Evolutionary conservation across 805 yeast species (phyloP), one percentile per base, ranked within the genome.

Genomic region (Monosporozyma yasuniensis): DNA sequence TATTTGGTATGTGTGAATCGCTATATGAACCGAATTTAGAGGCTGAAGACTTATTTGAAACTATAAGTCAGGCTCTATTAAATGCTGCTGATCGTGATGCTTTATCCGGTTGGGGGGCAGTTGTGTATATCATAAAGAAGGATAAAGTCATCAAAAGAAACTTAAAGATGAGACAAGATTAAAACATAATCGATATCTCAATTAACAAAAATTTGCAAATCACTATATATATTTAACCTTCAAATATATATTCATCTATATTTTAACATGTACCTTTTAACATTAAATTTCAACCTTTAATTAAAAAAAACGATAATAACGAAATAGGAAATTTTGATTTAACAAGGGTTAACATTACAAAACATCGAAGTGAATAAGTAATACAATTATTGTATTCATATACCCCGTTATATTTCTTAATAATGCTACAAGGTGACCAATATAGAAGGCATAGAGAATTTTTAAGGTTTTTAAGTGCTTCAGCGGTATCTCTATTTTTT

Each of bases 21-120:
- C 75, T 93, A 52, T 95, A 89, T 70, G 98, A 93, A 70, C 97
- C 98, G 41, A 74, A 86, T 62, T 74, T 95, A 59, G 97, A 81
- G 66, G 89, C 98, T 5, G 98, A 93, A 58, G 96, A 93, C 68
- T 74, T 93, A 58, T 93, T 93, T 64, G 98, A 93, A 69, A 91
- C 98, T 39, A 85, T 89, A 57, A 82, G 95, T 58, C 99, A 93
- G 70, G 91, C 97, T 1, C 73, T 93, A 52, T 73, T 93, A 73
- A 88, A 86, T 66, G 98, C 96, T 18, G 95, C 86, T 35, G 99
- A 93, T 69, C 85, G 99, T 75, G 99, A 93, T 70, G 96, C 97
- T 5, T 75, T 93, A 51, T 83, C 95, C 28, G 99, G 99, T 57
- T 93, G 97, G 96, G 99, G 99, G 62, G 96, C 96, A 8, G 85